These are phyloP conservation scores for Wickerhamiella musiphila DNA, from an alignment of 805 yeast genomes.

Conservation along the genomic window DNA sequence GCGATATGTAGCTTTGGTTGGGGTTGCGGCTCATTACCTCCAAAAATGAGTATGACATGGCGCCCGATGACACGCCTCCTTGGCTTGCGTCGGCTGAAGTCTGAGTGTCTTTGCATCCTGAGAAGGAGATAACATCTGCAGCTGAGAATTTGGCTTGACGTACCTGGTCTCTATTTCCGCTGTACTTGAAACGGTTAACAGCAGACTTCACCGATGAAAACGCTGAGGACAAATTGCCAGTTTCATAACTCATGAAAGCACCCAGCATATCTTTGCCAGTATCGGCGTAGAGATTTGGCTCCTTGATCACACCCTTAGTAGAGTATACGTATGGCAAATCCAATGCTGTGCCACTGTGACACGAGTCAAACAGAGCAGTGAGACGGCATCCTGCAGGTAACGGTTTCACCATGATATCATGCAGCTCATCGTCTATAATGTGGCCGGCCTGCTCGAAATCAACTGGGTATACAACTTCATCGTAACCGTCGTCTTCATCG, in stretches of 20 bases:
- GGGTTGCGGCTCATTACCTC: conserved; percentile 43
- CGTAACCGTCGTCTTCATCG: conserved; percentile 60
- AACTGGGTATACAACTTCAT: conserved; percentile 56
- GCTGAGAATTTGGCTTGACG: conserved; percentile 45
- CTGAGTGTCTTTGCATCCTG: conserved; percentile 74
- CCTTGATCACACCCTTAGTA: conserved; percentile 68
- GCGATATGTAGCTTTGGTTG: conserved; percentile 47
- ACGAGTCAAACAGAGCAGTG: conserved; percentile 68
- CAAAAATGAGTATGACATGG: conserved; percentile 68
- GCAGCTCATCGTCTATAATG: conserved; percentile 58
- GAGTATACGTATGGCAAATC: conserved; percentile 71
- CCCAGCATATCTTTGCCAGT: conserved; percentile 49
- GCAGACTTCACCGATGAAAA: conserved; percentile 24
- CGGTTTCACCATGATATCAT: conserved; percentile 50
- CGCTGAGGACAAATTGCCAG: conserved; percentile 35
- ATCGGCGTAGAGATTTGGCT: conserved; percentile 61
- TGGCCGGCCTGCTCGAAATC: conserved; percentile 54
- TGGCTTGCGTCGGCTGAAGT: conserved; percentile 70
- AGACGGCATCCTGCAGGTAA: conserved; percentile 57
- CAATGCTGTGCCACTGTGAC: conserved; percentile 72
- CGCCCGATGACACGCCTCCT: conserved; percentile 60
- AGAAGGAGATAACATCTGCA: conserved; percentile 58
- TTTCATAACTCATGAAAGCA: conserved; percentile 41
- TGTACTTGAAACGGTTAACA: conserved; percentile 6
- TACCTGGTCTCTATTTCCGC: conserved; percentile 24